A percentile compares a stretch with the other conserved stretches of the same genome.
Evolutionary conservation across 345 rosid genomes (phyloP).

Genomic region (Psidium friedrichsthalianum): DNA sequence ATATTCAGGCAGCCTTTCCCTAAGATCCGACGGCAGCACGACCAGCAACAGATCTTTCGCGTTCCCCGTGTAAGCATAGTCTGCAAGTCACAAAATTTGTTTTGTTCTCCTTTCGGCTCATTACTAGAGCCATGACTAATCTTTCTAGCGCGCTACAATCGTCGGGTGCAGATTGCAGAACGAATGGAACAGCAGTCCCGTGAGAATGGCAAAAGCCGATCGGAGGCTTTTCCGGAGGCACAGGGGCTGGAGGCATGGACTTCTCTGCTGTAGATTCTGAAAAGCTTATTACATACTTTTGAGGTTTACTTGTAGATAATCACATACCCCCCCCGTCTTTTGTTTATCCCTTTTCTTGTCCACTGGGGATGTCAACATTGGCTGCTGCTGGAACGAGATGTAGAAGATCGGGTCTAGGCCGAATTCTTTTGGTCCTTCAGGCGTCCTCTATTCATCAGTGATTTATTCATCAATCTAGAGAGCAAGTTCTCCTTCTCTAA

Average conservation of each 20-base stretch:
- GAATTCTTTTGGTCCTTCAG: neutral
- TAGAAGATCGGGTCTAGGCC: neutral
- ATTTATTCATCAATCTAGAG: neutral
- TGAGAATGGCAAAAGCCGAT: slow-evolving; percentile 75
- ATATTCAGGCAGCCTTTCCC: slow-evolving; percentile 68
- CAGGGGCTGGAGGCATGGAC: slow-evolving; percentile 25
- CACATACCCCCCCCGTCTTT: neutral
- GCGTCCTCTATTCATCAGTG: neutral
- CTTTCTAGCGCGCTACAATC: neutral
- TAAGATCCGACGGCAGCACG: slow-evolving; percentile 86
- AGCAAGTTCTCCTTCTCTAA: neutral
- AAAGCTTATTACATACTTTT: slow-evolving; percentile 18
- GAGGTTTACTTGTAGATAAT: neutral
- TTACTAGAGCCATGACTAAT: neutral
- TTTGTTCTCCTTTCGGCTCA: neutral
- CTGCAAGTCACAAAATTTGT: neutral
- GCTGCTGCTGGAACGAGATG: neutral
- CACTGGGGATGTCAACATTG: neutral
- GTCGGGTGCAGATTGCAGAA: slow-evolving; percentile 53
- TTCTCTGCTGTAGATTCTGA: slow-evolving; percentile 93
- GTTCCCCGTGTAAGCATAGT: slow-evolving; percentile 55
- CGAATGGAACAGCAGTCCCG: slow-evolving; percentile 92
- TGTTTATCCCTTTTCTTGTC: neutral
- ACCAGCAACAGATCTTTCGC: slow-evolving; percentile 90
- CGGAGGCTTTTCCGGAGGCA: slow-evolving; percentile 38